Base-by-base conservation (phyloP, 768 basidiomycete species). In the Hydnum rufescens region DNA sequence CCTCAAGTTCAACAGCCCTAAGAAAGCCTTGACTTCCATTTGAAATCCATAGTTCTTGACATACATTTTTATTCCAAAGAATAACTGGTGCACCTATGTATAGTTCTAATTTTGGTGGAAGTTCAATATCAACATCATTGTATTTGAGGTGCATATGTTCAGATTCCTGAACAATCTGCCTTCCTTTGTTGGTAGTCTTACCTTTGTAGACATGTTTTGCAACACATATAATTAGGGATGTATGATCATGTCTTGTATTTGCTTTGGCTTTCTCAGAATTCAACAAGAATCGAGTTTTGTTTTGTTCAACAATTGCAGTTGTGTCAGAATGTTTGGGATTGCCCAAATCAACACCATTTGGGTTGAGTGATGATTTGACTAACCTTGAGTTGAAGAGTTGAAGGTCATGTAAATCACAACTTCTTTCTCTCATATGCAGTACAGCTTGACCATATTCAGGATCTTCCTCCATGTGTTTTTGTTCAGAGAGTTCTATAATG, bases 71-170 rank as follows among this genome's bases (percentile, higher is more conserved):
- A n/a, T n/a, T n/a, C 0, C 55, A 51, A 0, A 71, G 54, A 49
- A 70, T 60, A 0, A 71, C 65, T 0, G 67, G 68, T 68, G 71
- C 70, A 0, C 69, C 69, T 3, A 64, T 58, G 0, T 63, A 64
- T 0, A 72, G 46, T 0, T 67, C 70, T 1, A 70, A 48, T 5
- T 56, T 53, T 0, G 66, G 64, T 0, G 68, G 57, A 0, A 63
- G 57, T 5, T 46, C 42, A 22, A 26, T 36, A 13, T 26, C 30
- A 0, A 30, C 29, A 25, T 16, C 25, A 18, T 3, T 0, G 18
- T 3, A 49, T 4, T 5, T 52, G 13, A 23, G 36, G 31, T 3
- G 2, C 22, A 53, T n/a, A n/a, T n/a, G n/a, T n/a, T n/a, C n/a
- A n/a, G n/a, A n/a, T n/a, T n/a, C n/a, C n/a, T n/a, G n/a, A 50